Percentiles rank a stretch among this genome's conserved stretches.
These are phyloP conservation scores for Babesia gibsoni DNA, from an alignment of 169 alveolate species.

Conservation along the genomic window DNA sequence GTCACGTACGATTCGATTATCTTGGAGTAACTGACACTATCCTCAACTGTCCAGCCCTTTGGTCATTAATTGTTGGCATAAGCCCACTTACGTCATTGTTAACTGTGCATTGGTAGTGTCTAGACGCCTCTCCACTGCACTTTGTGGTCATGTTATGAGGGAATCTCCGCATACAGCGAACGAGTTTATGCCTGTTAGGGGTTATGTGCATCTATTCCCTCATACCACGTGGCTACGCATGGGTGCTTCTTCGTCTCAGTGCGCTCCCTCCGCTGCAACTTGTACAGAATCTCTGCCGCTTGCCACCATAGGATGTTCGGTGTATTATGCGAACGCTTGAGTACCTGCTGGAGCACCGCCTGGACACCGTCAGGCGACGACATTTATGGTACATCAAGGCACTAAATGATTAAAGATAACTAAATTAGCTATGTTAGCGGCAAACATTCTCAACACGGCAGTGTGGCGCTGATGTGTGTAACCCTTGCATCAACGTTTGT, in stretches of 20 bases:
- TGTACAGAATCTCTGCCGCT: slow-evolving; percentile 56
- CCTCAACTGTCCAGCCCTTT: slow-evolving; percentile 59
- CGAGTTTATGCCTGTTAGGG: slow-evolving; percentile 53
- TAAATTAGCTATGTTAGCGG: neutral
- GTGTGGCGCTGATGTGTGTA: slow-evolving; percentile 17
- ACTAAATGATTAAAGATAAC: neutral
- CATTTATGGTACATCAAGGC: neutral
- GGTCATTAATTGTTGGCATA: neutral
- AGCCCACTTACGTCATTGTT: slow-evolving; percentile 19
- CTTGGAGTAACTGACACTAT: slow-evolving; percentile 32
- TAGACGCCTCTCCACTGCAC: slow-evolving; percentile 63
- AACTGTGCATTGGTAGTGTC: slow-evolving; percentile 60
- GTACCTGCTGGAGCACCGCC: slow-evolving; percentile 29
- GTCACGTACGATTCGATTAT: slow-evolving; percentile 43
- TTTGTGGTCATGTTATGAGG: slow-evolving; percentile 41
- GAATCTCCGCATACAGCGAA: slow-evolving; percentile 65
- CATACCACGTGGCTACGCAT: slow-evolving; percentile 59
- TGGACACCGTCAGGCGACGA: slow-evolving; percentile 41
- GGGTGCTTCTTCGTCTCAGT: slow-evolving; percentile 43
- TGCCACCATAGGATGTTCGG: slow-evolving; percentile 68
- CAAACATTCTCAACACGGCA: neutral
- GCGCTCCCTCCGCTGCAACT: slow-evolving; percentile 58
- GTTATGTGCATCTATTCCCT: neutral
- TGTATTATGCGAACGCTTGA: slow-evolving; percentile 23
- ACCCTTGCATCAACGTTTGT: slow-evolving; percentile 30